Evolutionary conservation across 345 rosid genomes (phyloP).

Genomic region (Bruguiera parviflora): DNA sequence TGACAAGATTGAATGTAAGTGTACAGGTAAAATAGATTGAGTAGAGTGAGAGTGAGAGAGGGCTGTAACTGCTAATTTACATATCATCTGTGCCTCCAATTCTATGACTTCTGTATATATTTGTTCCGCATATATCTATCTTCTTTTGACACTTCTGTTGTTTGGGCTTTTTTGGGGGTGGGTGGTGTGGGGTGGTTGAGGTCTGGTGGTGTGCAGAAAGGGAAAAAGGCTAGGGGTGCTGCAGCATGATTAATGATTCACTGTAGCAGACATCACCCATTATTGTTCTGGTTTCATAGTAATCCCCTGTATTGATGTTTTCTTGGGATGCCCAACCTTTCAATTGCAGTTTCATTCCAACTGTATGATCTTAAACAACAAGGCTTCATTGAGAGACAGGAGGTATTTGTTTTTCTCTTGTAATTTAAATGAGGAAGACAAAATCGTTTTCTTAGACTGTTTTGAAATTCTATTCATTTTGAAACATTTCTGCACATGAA

Average conservation of each 20-base stretch:
- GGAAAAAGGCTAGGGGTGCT: no score
- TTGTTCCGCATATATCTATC: no score
- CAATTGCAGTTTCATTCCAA: slow-evolving; percentile 27
- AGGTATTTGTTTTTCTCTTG: slow-evolving; percentile 11
- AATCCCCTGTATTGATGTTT: neutral
- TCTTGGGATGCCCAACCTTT: neutral
- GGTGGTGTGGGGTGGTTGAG: no score
- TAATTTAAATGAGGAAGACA: neutral
- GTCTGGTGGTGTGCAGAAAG: no score
- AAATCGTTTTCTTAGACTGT: neutral
- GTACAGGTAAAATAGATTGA: neutral
- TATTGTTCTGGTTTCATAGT: neutral
- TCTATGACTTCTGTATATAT: neutral
- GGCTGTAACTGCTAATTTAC: neutral
- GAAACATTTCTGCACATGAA: no score
- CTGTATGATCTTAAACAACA: slow-evolving; percentile 33
- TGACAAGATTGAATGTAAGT: slow-evolving; percentile 30
- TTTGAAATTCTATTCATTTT: no score
- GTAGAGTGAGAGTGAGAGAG: neutral
- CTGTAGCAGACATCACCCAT: no score
- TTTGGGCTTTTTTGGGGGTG: no score
- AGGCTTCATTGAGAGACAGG: slow-evolving; percentile 32
- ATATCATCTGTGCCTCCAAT: neutral
- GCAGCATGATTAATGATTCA: no score
- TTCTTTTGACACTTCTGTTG: no score